phyloP scores from a whole-genome alignment of 192 early-diverging fungal genomes.

The Coemansia furcata region DNA sequence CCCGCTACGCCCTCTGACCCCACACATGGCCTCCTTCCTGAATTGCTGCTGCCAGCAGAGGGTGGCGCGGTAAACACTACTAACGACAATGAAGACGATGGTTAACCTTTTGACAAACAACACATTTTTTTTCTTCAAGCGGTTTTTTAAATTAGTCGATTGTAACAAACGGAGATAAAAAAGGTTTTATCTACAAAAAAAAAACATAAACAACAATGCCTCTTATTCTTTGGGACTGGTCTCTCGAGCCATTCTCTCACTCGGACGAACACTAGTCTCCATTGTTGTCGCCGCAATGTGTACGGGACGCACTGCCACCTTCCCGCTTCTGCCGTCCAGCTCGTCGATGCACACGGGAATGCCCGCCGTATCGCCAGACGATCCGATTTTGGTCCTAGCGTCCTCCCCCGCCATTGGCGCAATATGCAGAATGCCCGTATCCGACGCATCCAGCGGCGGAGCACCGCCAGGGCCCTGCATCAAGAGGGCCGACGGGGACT shows the following conservation, averaged over 20 bases:
- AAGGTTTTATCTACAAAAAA: background rate
- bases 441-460: slow-evolving; percentile 44
- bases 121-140: background rate
- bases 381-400: slow-evolving; percentile 21
- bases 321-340: slow-evolving; percentile 14
- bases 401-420: slow-evolving; percentile 11
- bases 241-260: background rate
- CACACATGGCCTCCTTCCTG: background rate
- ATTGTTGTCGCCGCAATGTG: background rate
- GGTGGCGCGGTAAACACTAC: background rate
- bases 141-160: no score
- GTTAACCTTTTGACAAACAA: no score
- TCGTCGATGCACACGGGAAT: slow-evolving; percentile 43
- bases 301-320: slow-evolving; percentile 26
- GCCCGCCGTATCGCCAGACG: slow-evolving; percentile 13
- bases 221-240: background rate
- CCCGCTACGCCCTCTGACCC: background rate
- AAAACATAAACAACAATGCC: slow-evolving; percentile 2
- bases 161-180: background rate
- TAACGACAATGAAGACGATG: background rate
- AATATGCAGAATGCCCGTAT: slow-evolving; percentile 48
- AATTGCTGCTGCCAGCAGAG: background rate
- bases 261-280: background rate
- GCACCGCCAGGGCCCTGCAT: background rate
- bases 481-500: background rate